These are phyloP conservation scores for Boletus semigastroideus DNA, from an alignment of 1,284 basidiomycete genomes.

Conservation along the genomic window DNA sequence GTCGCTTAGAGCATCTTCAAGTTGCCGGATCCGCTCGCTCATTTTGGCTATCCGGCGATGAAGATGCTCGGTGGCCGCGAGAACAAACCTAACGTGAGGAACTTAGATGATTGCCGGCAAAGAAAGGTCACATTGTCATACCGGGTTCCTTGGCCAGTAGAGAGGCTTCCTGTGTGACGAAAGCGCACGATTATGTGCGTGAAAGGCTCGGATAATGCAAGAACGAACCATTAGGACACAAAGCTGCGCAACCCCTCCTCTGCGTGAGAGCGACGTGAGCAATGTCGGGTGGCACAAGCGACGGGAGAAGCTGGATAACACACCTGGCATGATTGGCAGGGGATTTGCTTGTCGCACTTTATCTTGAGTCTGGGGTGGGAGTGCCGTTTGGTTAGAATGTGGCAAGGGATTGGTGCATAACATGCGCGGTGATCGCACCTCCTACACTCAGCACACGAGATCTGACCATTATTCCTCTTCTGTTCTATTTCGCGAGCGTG, in stretches of 20 bases:
- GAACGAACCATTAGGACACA: slow-evolving; percentile 66
- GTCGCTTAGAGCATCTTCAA: slow-evolving; percentile 62
- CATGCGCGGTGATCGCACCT: slow-evolving; percentile 50
- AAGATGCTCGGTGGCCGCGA: slow-evolving; percentile 72
- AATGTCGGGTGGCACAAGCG: background rate
- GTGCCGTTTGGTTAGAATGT: slow-evolving; percentile 21
- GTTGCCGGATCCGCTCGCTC: slow-evolving; percentile 59
- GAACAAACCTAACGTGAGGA: slow-evolving; percentile 50
- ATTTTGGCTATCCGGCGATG: slow-evolving; percentile 62
- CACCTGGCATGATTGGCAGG: slow-evolving; percentile 68
- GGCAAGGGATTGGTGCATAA: slow-evolving; percentile 16
- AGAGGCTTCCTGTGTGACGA: slow-evolving; percentile 46
- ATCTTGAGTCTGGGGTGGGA: slow-evolving; percentile 56
- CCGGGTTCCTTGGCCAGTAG: slow-evolving; percentile 66
- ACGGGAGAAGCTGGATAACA: slow-evolving; percentile 10
- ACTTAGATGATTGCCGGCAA: slow-evolving; percentile 4
- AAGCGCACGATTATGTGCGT: slow-evolving; percentile 3
- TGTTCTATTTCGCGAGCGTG: slow-evolving; percentile 54
- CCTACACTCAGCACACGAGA: slow-evolving; percentile 67
- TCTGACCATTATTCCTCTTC: slow-evolving; percentile 49
- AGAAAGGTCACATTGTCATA: slow-evolving; percentile 21
- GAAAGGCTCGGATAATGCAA: background rate
- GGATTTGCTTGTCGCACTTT: slow-evolving; percentile 76
- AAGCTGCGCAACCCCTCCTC: slow-evolving; percentile 62
- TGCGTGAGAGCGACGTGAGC: slow-evolving; percentile 22